A percentile compares a stretch with the other conserved stretches of the same genome.
These are phyloP conservation scores for Exophiala phaeomuriformis DNA, from an alignment of 2,329 filamentous ascomycete genomes.

Conservation along the genomic window DNA sequence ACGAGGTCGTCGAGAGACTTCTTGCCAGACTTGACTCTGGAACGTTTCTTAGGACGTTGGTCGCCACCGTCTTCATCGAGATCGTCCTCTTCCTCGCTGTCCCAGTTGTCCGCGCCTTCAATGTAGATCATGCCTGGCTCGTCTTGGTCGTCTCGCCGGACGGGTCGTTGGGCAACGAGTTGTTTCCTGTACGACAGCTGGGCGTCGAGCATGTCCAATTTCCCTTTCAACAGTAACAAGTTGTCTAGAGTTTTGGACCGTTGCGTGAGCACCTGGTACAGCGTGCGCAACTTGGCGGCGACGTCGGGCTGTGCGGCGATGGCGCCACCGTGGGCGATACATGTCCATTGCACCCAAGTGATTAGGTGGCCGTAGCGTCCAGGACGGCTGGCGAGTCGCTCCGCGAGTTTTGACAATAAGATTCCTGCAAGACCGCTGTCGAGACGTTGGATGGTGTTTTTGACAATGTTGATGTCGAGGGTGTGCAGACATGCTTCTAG, in stretches of 20 bases:
- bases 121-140: constrained; percentile 62
- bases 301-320: constrained; percentile 80
- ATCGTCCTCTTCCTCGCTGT: constrained; percentile 35
- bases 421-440: constrained; percentile 74
- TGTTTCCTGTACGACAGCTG: constrained; percentile 74
- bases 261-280: constrained; percentile 83
- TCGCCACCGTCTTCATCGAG: constrained; percentile 27
- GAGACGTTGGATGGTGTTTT: constrained; percentile 81
- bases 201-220: constrained; percentile 85
- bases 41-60: constrained; percentile 7
- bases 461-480: constrained; percentile 67
- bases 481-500: constrained; percentile 88
- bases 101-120: constrained; percentile 57
- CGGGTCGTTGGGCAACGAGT: constrained; percentile 47
- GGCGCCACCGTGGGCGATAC: constrained; percentile 85
- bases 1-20: constrained; percentile 27
- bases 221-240: constrained; percentile 82
- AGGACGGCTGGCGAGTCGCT: constrained; percentile 76
- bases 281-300: constrained; percentile 64
- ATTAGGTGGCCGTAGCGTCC: constrained; percentile 85
- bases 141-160: constrained; percentile 56
- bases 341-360: constrained; percentile 92
- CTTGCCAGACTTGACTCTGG: constrained; percentile 24
- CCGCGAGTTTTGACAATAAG: constrained; percentile 75
- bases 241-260: constrained; percentile 74